Percentiles rank a stretch among this genome's conserved stretches.
Evolutionary conservation across 768 basidiomycete genomes (phyloP).

Genomic region (Epithele typhae): DNA sequence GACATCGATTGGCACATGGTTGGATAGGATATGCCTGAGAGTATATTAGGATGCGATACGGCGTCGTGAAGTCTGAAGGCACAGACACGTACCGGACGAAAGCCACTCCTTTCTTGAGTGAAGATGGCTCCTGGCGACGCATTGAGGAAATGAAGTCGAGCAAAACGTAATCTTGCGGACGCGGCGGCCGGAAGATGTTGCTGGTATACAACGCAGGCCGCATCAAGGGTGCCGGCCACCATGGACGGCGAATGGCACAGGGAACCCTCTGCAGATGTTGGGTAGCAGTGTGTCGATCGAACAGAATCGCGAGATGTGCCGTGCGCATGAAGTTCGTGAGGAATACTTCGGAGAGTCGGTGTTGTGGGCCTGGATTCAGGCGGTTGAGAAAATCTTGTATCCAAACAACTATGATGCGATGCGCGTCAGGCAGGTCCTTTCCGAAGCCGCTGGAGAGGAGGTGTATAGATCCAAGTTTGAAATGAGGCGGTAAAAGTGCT

Average conservation of each 20-base stretch:
- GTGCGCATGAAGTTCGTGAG: slow-evolving; percentile 39
- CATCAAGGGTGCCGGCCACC: slow-evolving; percentile 4
- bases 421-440: slow-evolving; percentile 34
- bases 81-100: neutral
- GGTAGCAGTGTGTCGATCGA: slow-evolving; percentile 34
- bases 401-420: slow-evolving; percentile 43
- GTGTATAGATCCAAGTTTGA: slow-evolving; percentile 40
- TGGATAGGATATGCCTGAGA: slow-evolving; percentile 40
- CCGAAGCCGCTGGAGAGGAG: slow-evolving; percentile 33
- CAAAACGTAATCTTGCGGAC: slow-evolving; percentile 30
- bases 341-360: slow-evolving; percentile 23
- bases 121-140: slow-evolving; percentile 23
- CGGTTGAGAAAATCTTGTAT: slow-evolving; percentile 35
- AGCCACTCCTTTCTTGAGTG: slow-evolving; percentile 13
- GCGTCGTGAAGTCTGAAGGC: neutral
- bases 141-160: slow-evolving; percentile 33
- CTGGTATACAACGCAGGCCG: slow-evolving; percentile 3
- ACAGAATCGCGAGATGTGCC: slow-evolving; percentile 32
- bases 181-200: no score
- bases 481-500: slow-evolving; percentile 42
- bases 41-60: neutral
- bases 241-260: slow-evolving; percentile 15
- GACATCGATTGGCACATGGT: slow-evolving; percentile 36
- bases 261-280: slow-evolving; percentile 31
- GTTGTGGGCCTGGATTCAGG: slow-evolving; percentile 17